Base-by-base conservation (phyloP, 2,329 filamentous ascomycete species). In the Niveomyces coronatus region DNA sequence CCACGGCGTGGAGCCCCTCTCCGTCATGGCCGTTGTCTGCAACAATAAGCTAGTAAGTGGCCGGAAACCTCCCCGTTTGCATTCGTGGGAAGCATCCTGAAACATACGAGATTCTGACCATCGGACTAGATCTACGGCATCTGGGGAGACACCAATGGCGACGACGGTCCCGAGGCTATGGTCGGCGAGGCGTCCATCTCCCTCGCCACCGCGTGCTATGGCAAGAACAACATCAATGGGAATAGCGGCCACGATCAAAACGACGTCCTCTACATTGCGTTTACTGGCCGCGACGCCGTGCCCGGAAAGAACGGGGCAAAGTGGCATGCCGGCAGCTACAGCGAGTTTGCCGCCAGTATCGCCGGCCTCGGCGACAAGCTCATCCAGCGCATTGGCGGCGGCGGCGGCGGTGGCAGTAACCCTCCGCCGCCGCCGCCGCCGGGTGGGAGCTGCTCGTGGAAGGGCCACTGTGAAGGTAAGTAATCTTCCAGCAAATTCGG, bases 231-330 rank as follows among this genome's bases (percentile, higher is more conserved):
- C 2, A 57, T 81, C 22, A 71, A 58, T 26, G 77, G 76, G 3
- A 58, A 77, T 50, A 61, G 55, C 38, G 76, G 77, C 1, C 68
- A 80, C 52, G 63, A 64, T 28, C 54, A 60, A 13, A 64, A 73
- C 23, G 74, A 82, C 51, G 71, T 81, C 0, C 54, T 82, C 24
- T 81, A 72, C 53, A 62, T 82, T 34, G 77, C 71, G 0, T 82
- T 82, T 49, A 61, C 61, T 0, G 75, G 75, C 2, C 40, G 53
- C 0, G 65, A 70, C 5, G 74, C 77, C 1, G 70, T 78, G 1
- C 74, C 74, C 0, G 75, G 74, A 1, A 54, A 60, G 10, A 51
- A 55, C 3, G 64, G 63, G 15, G 76, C 76, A 0, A 57, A 66
- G 20, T 82, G 76, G 76, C 56, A 57, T 8, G 71, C 75, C 0